Conservation (phyloP, 345 rosid species). For the Salix viminalis region DNA sequence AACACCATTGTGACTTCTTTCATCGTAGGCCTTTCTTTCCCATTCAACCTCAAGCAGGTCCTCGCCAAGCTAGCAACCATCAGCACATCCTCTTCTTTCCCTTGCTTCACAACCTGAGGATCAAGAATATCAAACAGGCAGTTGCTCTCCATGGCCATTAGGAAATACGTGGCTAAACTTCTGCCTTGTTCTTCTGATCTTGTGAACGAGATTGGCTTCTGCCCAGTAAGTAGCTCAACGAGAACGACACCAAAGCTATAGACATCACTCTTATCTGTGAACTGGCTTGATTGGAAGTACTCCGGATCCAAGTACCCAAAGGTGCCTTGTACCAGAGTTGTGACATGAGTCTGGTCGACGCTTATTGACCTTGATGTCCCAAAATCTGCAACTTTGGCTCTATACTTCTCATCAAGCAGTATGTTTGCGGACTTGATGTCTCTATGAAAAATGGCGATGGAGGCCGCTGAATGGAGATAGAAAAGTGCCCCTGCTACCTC, state of each 20-base stretch:
- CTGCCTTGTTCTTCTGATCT: neutral
- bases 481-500: neutral
- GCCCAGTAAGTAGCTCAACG: no score
- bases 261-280: neutral
- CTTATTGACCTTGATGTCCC: neutral
- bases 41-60: neutral
- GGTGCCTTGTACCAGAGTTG: neutral
- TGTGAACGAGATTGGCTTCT: neutral
- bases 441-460: neutral
- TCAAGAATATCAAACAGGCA: neutral
- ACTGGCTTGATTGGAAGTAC: neutral
- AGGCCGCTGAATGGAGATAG: neutral
- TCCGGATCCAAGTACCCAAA: neutral
- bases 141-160: neutral
- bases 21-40: slow-evolving; percentile 8
- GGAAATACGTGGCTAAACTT: neutral
- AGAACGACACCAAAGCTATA: neutral
- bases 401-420: neutral
- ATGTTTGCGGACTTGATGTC: neutral
- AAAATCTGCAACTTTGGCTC: neutral
- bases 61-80: neutral
- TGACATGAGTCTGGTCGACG: neutral
- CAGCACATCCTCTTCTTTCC: neutral
- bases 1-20: slow-evolving; percentile 4
- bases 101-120: neutral